Conservation (phyloP, 2,329 filamentous ascomycete species). For the Ophiosphaerella herpotricha region DNA sequence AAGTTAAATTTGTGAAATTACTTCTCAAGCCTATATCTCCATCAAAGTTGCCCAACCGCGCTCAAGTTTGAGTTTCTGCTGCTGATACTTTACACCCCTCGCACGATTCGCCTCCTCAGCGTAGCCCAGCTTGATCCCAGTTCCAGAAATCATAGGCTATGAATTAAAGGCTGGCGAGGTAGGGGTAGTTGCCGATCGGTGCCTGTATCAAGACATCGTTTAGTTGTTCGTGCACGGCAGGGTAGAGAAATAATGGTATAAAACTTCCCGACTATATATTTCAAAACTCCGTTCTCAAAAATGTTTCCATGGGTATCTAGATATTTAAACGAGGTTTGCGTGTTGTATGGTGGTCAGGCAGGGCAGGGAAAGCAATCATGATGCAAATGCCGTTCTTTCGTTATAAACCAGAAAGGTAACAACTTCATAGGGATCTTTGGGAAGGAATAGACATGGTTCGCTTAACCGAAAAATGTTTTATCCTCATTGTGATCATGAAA, state of each 20-base stretch:
- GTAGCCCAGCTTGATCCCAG: conserved; percentile 18
- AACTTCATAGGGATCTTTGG: too few relatives aligned
- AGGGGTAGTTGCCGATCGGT: conserved; percentile 7
- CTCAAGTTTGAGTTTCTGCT: conserved; percentile 6
- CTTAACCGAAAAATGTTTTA: too few relatives aligned
- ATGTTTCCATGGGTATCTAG: too few relatives aligned
- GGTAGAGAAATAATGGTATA: too few relatives aligned
- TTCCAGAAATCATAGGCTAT: conserved; percentile 20
- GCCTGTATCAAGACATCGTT: conserved; percentile 14
- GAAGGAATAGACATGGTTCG: too few relatives aligned
- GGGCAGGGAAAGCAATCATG: too few relatives aligned
- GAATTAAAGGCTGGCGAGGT: conserved; percentile 18
- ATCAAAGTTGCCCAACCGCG: conserved; percentile 14
- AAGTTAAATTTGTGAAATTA: not conserved
- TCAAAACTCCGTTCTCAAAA: too few relatives aligned
- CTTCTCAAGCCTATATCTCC: conserved; percentile 23
- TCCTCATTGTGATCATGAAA: too few relatives aligned
- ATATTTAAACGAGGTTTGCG: too few relatives aligned
- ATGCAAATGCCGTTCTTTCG: too few relatives aligned
- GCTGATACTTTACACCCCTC: conserved; percentile 13
- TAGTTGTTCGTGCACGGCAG: not conserved
- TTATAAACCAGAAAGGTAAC: too few relatives aligned
- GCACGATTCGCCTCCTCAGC: conserved; percentile 15
- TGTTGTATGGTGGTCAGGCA: not conserved
- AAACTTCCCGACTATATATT: too few relatives aligned